These are phyloP conservation scores for Botrytis sinoallii DNA, from an alignment of 2,329 filamentous ascomycete genomes.

Conservation along the genomic window DNA sequence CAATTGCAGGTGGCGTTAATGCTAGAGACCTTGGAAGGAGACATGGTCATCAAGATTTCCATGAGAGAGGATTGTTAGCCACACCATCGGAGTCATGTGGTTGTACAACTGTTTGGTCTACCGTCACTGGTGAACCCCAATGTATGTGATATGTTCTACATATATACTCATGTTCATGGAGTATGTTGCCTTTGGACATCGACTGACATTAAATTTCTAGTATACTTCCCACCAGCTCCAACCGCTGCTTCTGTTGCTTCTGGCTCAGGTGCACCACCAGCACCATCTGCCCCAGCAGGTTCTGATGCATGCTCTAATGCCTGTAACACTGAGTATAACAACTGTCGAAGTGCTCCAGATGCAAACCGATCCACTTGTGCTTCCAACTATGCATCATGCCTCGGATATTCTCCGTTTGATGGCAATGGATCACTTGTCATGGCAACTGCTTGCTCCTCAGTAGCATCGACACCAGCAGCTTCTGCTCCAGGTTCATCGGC, in stretches of 20 bases:
- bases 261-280: neutral
- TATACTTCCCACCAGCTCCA: slow-evolving; percentile 31
- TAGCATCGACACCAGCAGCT: slow-evolving; percentile 1
- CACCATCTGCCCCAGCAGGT: neutral
- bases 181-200: neutral
- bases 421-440: too few species aligned
- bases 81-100: slow-evolving; percentile 51
- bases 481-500: slow-evolving; percentile 1
- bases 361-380: too few species aligned
- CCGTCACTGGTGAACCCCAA: slow-evolving; percentile 63
- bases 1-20: slow-evolving; percentile 53
- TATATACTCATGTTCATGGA: neutral
- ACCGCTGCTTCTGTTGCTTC: slow-evolving; percentile 31
- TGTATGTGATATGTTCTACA: slow-evolving; percentile 46
- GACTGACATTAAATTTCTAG: slow-evolving; percentile 20
- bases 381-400: too few species aligned
- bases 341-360: too few species aligned
- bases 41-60: slow-evolving; percentile 58
- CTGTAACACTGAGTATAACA: too few species aligned
- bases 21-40: slow-evolving; percentile 50
- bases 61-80: slow-evolving; percentile 44
- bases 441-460: too few species aligned
- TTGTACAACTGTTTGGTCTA: slow-evolving; percentile 73
- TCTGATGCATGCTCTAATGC: too few species aligned
- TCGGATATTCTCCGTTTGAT: too few species aligned